Evolutionary conservation across 164 flowering plant species (phyloP), one percentile per base, ranked within the genome.

Genomic region (Macadamia integrifolia): DNA sequence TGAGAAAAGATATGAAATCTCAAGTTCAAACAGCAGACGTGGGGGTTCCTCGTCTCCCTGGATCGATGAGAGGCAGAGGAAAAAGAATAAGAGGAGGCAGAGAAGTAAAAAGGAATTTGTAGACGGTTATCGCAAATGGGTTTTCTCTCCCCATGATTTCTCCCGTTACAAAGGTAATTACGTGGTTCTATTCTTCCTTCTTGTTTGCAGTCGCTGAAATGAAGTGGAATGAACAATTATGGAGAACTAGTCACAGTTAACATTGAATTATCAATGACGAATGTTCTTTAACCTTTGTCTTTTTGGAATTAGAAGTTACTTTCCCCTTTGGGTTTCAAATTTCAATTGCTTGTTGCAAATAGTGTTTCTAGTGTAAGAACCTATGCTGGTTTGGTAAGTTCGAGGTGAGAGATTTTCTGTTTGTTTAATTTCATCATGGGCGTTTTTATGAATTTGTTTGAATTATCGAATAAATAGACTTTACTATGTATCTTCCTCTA

Each of bases 71-170:
- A 32, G 43, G 61, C 32, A 32, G 30, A 23, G n/a, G 18, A 28
- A 32, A 52, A 56, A 31, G 23, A 42, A 44, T 6, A 61, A 70
- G 42, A 72, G 40, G 49, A 61, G 18, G 10, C 58, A 70, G 42
- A 72, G 40, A 43, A 61, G 57, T 3, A 53, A 73, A 58, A 5
- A 61, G 29, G 49, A 18, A 14, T 28, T 10, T 9, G 1, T 0
- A n/a, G 64, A 69, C 9, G 40, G 18, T 35, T 7, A 43, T 55
- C 87, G 87, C 14, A 49, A 61, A 52, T 84, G 87, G 87, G 73
- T 74, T 59, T 80, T 14, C 66, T 79, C 84, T 67, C 42, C 84
- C 3, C 61, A 66, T 9, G 85, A 82, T 71, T 57, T 62, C 43
- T 82, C 85, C 55, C 29, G 42, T 42, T 74, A 56, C 30, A 66